Conservation (phyloP, 139 green algal species). For the Picochlorum sp. region DNA sequence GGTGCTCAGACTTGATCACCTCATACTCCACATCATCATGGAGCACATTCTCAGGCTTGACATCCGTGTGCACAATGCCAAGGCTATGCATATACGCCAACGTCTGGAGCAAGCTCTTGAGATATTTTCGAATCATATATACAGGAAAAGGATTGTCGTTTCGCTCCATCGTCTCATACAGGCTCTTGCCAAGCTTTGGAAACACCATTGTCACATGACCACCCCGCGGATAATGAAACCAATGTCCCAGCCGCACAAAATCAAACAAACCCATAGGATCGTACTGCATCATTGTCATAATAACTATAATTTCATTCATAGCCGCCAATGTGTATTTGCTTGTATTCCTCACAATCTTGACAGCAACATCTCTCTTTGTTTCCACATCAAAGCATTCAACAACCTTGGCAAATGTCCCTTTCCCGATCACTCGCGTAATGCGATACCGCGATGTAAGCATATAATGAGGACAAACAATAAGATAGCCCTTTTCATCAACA, state of each 20-base stretch:
- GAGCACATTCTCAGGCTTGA: constrained; percentile 99
- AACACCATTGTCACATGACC: constrained; percentile 99
- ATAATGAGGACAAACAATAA: constrained; percentile 63
- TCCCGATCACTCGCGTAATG: constrained; percentile 86
- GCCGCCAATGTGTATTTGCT: constrained; percentile 95
- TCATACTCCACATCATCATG: constrained; percentile 28
- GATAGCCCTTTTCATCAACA: constrained; percentile 25
- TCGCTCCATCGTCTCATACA: constrained; percentile 92
- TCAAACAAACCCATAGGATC: constrained; percentile 52
- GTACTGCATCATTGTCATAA: constrained; percentile 69
- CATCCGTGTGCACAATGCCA: constrained; percentile 89
- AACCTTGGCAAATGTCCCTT: constrained; percentile 90
- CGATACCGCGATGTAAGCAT: constrained; percentile 84
- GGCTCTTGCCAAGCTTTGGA: constrained; percentile 81
- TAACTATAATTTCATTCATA: constrained; percentile 91
- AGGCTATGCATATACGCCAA: constrained; percentile 87
- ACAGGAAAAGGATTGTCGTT: constrained; percentile 91
- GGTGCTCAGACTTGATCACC: constrained; percentile 12
- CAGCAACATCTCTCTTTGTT: constrained; percentile 67
- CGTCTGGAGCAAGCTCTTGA: constrained; percentile 67
- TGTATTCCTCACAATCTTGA: constrained; percentile 86
- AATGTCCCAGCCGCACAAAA: constrained; percentile 75
- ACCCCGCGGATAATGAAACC: constrained; percentile 86
- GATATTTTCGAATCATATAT: constrained; percentile 69
- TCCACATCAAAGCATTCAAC: constrained; percentile 97